Conservation (phyloP, 768 basidiomycete genomes). For the Xerocomus potaroensis region DNA sequence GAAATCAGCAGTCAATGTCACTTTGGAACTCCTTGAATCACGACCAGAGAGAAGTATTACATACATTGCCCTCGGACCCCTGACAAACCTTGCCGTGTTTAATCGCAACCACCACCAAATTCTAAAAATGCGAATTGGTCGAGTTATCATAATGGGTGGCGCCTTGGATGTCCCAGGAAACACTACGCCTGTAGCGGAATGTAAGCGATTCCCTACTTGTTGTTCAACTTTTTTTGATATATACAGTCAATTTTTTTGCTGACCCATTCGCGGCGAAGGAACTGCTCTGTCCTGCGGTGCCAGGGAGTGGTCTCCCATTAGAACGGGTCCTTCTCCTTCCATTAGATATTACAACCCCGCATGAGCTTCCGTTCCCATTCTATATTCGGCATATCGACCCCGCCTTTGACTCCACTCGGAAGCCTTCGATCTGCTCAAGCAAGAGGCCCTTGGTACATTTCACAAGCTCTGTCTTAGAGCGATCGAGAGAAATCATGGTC, state of each 20-base stretch:
- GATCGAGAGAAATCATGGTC: constrained; percentile 73
- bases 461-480: constrained; percentile 74
- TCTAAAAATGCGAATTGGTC: constrained; percentile 57
- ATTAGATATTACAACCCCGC: constrained; percentile 78
- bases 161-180: constrained; percentile 91
- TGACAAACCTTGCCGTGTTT: constrained; percentile 75
- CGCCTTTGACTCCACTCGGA: constrained; percentile 45
- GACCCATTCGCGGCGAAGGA: constrained; percentile 82
- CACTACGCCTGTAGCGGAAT: constrained; percentile 76
- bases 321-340: constrained; percentile 69
- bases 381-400: constrained; percentile 61
- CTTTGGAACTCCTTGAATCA: constrained; percentile 49
- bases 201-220: constrained; percentile 38
- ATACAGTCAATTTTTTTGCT: constrained; percentile 77
- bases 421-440: constrained; percentile 41
- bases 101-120: constrained; percentile 50
- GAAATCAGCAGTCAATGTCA: constrained; percentile 49
- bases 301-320: constrained; percentile 48
- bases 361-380: constrained; percentile 68
- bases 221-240: neutral
- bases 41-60: constrained; percentile 53
- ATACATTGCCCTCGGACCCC: constrained; percentile 70
- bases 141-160: constrained; percentile 91
- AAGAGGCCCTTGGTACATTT: constrained; percentile 71
- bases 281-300: constrained; percentile 44